Percentiles rank a stretch among this genome's conserved stretches.
These are phyloP conservation scores for Physaria fendleri DNA, from an alignment of 345 rosid genomes.

Conservation along the genomic window DNA sequence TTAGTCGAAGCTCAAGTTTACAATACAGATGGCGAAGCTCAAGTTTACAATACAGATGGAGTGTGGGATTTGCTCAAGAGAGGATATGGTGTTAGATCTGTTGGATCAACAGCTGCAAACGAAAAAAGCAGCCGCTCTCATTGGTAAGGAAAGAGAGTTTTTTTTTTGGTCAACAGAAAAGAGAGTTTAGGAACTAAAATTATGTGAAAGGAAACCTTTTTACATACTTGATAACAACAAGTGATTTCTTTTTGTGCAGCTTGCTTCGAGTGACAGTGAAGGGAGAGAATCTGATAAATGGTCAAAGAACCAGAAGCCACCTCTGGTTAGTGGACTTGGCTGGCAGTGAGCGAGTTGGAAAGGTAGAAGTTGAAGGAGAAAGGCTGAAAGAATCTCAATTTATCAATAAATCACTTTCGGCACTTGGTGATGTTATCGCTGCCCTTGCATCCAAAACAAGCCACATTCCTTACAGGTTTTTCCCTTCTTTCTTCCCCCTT, in stretches of 20 bases:
- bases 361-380: constrained; percentile 92
- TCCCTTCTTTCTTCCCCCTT: constrained; percentile 28
- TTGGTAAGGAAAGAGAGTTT: too few species aligned
- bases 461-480: constrained; percentile 87
- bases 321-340: constrained; percentile 99
- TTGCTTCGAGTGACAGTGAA: constrained; percentile 81
- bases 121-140: constrained; percentile 98
- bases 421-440: constrained; percentile 92
- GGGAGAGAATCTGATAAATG: constrained; percentile 66
- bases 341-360: constrained; percentile 96
- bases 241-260: constrained; percentile 38
- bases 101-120: constrained; percentile 91
- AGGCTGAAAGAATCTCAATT: constrained; percentile 91
- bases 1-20: constrained; percentile 81
- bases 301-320: constrained; percentile 80
- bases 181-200: background rate
- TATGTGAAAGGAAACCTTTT: background rate
- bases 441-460: constrained; percentile 88
- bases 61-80: constrained; percentile 86
- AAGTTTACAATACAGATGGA: constrained; percentile 56
- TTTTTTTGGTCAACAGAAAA: too few species aligned
- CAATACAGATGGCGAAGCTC: too few species aligned
- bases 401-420: constrained; percentile 91
- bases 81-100: constrained; percentile 76
- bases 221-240: background rate